A percentile compares a stretch with the other conserved stretches of the same genome.
Evolutionary conservation across 2,329 filamentous ascomycete species (phyloP).

Genomic region (Xylogone sp.): DNA sequence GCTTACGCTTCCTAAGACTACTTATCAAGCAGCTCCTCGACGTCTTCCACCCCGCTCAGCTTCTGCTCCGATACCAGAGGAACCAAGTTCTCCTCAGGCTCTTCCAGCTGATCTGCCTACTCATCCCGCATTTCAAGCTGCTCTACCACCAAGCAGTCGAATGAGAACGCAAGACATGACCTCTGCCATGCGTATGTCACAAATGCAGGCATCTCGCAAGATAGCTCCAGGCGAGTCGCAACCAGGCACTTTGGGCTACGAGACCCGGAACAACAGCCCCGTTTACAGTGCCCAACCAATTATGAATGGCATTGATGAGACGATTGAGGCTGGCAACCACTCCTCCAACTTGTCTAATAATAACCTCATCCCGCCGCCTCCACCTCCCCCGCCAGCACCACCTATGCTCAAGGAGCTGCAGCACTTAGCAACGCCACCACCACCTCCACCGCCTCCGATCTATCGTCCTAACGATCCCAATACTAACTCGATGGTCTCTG

Average conservation of each 20-base stretch:
- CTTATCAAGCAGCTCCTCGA: constrained; percentile 40
- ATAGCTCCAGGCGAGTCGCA: constrained; percentile 25
- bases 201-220: constrained; percentile 22
- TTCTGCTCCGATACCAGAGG: constrained; percentile 54
- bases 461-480: constrained; percentile 33
- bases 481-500: constrained; percentile 30
- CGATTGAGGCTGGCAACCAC: constrained; percentile 31
- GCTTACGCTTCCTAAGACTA: constrained; percentile 27
- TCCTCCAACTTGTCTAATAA: constrained; percentile 43
- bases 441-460: constrained; percentile 55
- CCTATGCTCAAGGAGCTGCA: constrained; percentile 59
- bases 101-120: constrained; percentile 30
- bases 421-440: constrained; percentile 57
- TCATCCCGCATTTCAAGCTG: constrained; percentile 38
- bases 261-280: constrained; percentile 21
- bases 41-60: constrained; percentile 51
- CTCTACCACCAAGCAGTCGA: constrained; percentile 30
- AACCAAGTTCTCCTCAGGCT: constrained; percentile 27
- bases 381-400: constrained; percentile 47
- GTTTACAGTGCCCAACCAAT: constrained; percentile 26
- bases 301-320: constrained; percentile 46
- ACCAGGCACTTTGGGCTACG: constrained; percentile 26
- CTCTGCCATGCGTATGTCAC: constrained; percentile 7
- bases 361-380: constrained; percentile 45
- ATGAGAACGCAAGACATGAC: constrained; percentile 19